These are phyloP conservation scores for Capniomyces stellatus DNA, from an alignment of 371 early-diverging fungal genomes.

Conservation along the genomic window DNA sequence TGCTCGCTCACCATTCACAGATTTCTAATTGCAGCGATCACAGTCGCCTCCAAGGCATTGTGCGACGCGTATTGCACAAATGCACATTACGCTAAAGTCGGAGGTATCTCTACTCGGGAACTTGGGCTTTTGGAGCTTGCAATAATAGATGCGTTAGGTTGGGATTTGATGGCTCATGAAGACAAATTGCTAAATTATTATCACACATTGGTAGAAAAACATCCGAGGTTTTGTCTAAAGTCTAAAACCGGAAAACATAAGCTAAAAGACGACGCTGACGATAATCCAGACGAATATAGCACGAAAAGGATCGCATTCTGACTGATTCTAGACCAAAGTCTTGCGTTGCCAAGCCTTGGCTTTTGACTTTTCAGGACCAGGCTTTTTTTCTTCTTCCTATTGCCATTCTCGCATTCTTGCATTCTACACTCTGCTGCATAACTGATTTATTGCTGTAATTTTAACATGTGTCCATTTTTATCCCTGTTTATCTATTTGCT, in stretches of 20 bases:
- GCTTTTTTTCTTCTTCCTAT: too few species aligned
- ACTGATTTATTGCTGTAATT: too few species aligned
- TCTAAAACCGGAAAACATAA: conserved; percentile 5
- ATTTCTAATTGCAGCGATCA: conserved; percentile 83
- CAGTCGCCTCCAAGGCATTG: conserved; percentile 70
- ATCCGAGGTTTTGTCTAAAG: conserved; percentile 33
- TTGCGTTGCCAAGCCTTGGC: too few species aligned
- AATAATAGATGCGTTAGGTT: conserved; percentile 67
- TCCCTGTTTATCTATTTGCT: too few species aligned
- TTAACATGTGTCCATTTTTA: too few species aligned
- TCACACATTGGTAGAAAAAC: conserved; percentile 53
- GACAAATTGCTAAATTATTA: conserved; percentile 72
- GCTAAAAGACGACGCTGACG: not conserved
- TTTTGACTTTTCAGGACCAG: too few species aligned
- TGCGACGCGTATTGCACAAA: conserved; percentile 77
- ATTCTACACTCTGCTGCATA: too few species aligned
- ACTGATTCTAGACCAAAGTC: too few species aligned
- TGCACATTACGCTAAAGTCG: conserved; percentile 79
- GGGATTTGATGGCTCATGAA: conserved; percentile 63
- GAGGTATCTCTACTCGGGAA: conserved; percentile 82
- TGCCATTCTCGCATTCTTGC: too few species aligned
- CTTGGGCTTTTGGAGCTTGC: conserved; percentile 89
- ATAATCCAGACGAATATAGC: not conserved
- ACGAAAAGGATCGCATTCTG: too few species aligned
- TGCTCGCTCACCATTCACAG: conserved; percentile 85